Evolutionary conservation across 208 protist genomes (phyloP).

Genomic region (Entamoeba moshkovskii): DNA sequence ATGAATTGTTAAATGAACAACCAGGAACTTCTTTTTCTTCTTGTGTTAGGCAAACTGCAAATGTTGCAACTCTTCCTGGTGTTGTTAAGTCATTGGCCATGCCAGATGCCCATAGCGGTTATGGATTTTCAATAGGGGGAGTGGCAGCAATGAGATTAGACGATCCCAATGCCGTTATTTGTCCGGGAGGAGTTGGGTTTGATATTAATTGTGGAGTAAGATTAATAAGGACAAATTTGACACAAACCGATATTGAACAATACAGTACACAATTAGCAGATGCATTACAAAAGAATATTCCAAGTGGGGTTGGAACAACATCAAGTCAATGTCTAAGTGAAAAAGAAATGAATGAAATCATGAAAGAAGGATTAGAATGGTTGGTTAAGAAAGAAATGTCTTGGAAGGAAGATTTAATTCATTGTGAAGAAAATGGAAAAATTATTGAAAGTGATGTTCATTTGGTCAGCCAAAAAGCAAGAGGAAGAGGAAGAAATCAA

Average conservation of each 20-base stretch:
- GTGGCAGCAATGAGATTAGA: constrained; percentile 68
- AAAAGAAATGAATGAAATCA: constrained; percentile 22
- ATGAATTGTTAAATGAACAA: neutral
- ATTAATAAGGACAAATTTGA: constrained; percentile 61
- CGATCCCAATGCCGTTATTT: constrained; percentile 56
- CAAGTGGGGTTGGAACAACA: constrained; percentile 30
- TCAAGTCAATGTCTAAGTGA: neutral
- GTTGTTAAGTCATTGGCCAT: constrained; percentile 58
- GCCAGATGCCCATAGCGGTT: constrained; percentile 67
- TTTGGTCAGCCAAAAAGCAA: constrained; percentile 52
- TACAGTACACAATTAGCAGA: constrained; percentile 30
- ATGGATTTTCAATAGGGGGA: constrained; percentile 73
- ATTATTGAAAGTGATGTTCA: constrained; percentile 50
- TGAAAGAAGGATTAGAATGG: constrained; percentile 63
- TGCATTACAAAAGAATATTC: constrained; percentile 28
- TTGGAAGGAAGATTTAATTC: constrained; percentile 60
- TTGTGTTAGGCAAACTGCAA: constrained; percentile 59
- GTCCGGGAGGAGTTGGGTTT: constrained; percentile 48
- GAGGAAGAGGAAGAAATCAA: constrained; percentile 57
- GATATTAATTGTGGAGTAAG: constrained; percentile 77
- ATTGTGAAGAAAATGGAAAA: constrained; percentile 46
- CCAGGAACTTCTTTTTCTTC: constrained; percentile 29
- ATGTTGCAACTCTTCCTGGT: constrained; percentile 62
- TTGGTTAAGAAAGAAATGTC: constrained; percentile 55
- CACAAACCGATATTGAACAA: constrained; percentile 19